Evolutionary conservation across 768 basidiomycete genomes (phyloP).

Genomic region (Pleurotus ostreatus): DNA sequence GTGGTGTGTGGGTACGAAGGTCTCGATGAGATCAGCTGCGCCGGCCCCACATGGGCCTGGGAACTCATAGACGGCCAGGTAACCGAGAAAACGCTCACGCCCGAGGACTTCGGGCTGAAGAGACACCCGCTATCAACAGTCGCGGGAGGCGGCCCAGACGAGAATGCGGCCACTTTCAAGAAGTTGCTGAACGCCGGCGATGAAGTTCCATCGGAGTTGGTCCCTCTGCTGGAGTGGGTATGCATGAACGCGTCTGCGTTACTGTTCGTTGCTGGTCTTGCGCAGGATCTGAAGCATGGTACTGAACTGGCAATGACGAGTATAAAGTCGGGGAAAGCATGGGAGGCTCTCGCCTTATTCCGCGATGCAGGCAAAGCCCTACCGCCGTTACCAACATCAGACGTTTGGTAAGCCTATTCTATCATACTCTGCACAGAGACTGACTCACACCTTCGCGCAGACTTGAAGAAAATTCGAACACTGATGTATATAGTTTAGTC

Average conservation of each 20-base stretch:
- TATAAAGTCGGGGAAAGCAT: slow-evolving; percentile 55
- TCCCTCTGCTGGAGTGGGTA: slow-evolving; percentile 80
- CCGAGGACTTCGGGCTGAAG: slow-evolving; percentile 73
- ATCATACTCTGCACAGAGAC: too few species aligned
- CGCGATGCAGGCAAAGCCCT: slow-evolving; percentile 33
- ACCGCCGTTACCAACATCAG: too few species aligned
- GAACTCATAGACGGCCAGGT: slow-evolving; percentile 70
- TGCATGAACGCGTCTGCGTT: slow-evolving; percentile 88
- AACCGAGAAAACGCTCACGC: slow-evolving; percentile 57
- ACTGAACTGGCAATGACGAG: slow-evolving; percentile 62
- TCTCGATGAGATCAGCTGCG: slow-evolving; percentile 94
- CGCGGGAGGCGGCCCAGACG: slow-evolving; percentile 64
- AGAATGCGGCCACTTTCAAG: slow-evolving; percentile 77
- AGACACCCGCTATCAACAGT: slow-evolving; percentile 69
- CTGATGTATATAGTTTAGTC: too few species aligned
- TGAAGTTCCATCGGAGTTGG: slow-evolving; percentile 50
- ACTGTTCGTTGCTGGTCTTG: slow-evolving; percentile 79
- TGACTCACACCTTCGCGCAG: too few species aligned
- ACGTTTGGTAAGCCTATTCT: too few species aligned
- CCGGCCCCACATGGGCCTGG: slow-evolving; percentile 85
- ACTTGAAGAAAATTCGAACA: too few species aligned
- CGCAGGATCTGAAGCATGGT: slow-evolving; percentile 65
- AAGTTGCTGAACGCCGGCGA: slow-evolving; percentile 56
- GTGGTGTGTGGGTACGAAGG: slow-evolving; percentile 93
- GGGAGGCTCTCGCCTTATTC: slow-evolving; percentile 52